Evolutionary conservation across 805 yeast genomes (phyloP), one percentile per base, ranked within the genome.

Genomic region (Kodamaea nitidulidarum): DNA sequence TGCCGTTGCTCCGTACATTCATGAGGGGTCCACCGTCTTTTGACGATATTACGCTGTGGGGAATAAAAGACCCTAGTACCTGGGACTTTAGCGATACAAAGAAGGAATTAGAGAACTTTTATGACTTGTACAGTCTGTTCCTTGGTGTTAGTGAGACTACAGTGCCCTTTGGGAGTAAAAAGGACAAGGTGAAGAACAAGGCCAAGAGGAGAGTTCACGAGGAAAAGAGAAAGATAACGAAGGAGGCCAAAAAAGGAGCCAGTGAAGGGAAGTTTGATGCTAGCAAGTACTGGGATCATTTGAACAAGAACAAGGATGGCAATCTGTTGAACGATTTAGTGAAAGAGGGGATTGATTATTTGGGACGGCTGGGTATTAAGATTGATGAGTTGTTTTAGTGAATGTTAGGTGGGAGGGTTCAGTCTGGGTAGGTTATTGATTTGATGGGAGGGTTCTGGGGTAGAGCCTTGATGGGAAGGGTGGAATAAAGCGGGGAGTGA

Each of bases 1-100:
- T 47, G 15, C 55, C 52, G 7, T 21, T 29, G 25, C 11, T 15
- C n/a, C 16, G 15, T 14, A 12, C 9, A n/a, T 6, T 10, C 9
- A n/a, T 16, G 11, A 5, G 6, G 7, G 10, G 32, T 8, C 4
- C 16, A 15, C 31, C 5, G 16, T 3, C 15, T 3, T 5, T 7
- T 12, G 16, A 10, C 16, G 31, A 27, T 12, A 12, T 10, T 16
- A 4, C 20, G n/a, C 21, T 15, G 21, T 30, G 32, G 32, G 32
- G 32, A n/a, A 6, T 8, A 4, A 17, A 8, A 7, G 32, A 30
- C 3, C 32, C 32, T 7, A 30, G 32, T 12, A 16, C n/a, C 14
- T 27, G 31, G 31, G 32, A 30, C 32, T 30, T 15, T 10, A 30
- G 32, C 21, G 14, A 15, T 7, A 17, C 14, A 12, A 6, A 30